Evolutionary conservation across 306 rosid genomes (phyloP), one percentile per base, ranked within the genome.

Genomic region (Dalbergia cochinchinensis): DNA sequence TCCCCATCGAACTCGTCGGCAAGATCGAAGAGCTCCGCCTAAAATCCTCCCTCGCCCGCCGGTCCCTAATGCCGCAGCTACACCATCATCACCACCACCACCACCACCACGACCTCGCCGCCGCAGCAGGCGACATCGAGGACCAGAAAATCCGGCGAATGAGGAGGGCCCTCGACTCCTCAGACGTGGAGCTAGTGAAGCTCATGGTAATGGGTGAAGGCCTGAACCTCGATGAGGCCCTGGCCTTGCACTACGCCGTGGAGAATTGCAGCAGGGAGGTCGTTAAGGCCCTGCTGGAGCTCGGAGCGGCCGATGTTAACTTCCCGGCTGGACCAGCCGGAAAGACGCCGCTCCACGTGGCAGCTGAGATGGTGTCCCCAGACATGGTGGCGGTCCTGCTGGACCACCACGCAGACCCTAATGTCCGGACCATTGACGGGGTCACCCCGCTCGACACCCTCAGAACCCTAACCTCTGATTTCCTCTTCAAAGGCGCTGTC

Each of bases 141-240:
- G 99, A 96, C 81, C 99, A 96, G 55, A 93, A 96, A 67, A 91
- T 96, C 63, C 92, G 97, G 0, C 84, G 99, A 42, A 96, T 96
- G 99, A 83, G 96, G 26, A 54, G 98, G 5, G 99, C 99, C 0
- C 73, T 96, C 0, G 99, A 93, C 81, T 96, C 99, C 4, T 96
- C 99, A 0, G 98, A 96, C 4, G 99, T 96, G 0, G 99, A 96
- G 41, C 90, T 96, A 0, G 99, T 96, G 13, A 96, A 96, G 83
- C 91, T 96, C 5, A 96, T 96, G 99, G 98, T 96, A 0, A 96
- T 96, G 99, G 99, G 99, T 0, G 99, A 96, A 77, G 99, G 98
- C 22, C 88, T 95, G 1, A 95, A 95, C 78, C 92, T 95, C 0
- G 99, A 95, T 15, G 98, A 95, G 31, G 99, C 99, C 4, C 66